A percentile compares a stretch with the other conserved stretches of the same genome.
Evolutionary conservation across 2,329 filamentous ascomycete species (phyloP).

Genomic region (Diaporthe ampelina): DNA sequence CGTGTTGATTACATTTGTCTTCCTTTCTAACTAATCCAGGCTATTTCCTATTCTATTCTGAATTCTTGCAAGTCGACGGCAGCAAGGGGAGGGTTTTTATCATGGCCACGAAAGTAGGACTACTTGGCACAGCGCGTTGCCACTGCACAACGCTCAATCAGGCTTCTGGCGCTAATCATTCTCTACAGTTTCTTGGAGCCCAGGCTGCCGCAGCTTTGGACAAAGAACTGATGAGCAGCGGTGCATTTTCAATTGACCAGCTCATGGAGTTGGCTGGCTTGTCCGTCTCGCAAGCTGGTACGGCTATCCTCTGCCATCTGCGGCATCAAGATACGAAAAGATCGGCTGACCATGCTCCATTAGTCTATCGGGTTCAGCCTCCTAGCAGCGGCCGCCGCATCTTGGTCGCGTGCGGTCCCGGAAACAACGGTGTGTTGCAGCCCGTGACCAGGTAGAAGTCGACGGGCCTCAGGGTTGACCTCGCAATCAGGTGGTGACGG

Average conservation of each 20-base stretch:
- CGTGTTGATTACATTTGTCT: not conserved
- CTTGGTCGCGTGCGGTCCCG: slow-evolving; percentile 91
- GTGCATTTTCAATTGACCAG: slow-evolving; percentile 94
- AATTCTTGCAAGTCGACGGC: too few species aligned
- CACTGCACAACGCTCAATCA: not conserved
- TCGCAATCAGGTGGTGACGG: slow-evolving; percentile 85
- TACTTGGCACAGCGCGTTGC: too few species aligned
- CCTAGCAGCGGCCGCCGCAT: slow-evolving; percentile 78
- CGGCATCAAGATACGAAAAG: not conserved
- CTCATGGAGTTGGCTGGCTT: slow-evolving; percentile 97
- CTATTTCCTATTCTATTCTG: not conserved
- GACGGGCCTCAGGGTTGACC: slow-evolving; percentile 32
- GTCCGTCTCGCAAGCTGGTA: slow-evolving; percentile 91
- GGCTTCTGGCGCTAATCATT: slow-evolving; percentile 44
- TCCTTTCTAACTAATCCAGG: not conserved
- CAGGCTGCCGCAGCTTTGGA: slow-evolving; percentile 92
- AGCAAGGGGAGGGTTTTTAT: not conserved
- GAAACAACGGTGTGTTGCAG: slow-evolving; percentile 71
- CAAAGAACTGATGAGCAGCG: slow-evolving; percentile 90
- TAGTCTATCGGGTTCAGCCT: slow-evolving; percentile 89
- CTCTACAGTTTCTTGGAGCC: slow-evolving; percentile 80
- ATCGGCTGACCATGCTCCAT: slow-evolving; percentile 6
- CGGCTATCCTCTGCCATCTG: slow-evolving; percentile 43
- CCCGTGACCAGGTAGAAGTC: not conserved
- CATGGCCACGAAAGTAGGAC: slow-evolving; percentile 52